These are phyloP conservation scores for Forsythia viridissima DNA, from an alignment of 257 asterid genomes.

Conservation along the genomic window DNA sequence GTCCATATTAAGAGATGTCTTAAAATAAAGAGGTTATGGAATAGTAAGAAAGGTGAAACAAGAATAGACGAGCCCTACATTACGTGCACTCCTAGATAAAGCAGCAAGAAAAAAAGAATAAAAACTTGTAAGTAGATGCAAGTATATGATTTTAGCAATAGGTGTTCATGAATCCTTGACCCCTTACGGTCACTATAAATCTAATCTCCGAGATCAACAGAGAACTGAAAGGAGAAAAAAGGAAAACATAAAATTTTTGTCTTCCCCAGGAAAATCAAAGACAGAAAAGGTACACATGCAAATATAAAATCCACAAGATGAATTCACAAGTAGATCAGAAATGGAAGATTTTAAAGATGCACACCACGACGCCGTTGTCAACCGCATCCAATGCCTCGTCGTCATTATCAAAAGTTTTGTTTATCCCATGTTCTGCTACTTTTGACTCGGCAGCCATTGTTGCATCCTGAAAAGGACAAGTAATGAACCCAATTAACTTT, in stretches of 20 bases:
- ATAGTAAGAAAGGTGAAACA: constrained; percentile 4
- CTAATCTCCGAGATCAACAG: background rate
- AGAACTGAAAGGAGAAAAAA: background rate
- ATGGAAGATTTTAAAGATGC: constrained; percentile 25
- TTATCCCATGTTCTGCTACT: constrained; percentile 34
- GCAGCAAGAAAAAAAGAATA: constrained; percentile 10
- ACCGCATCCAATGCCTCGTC: constrained; percentile 73
- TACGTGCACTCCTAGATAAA: background rate
- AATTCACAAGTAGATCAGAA: constrained; percentile 14
- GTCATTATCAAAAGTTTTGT: constrained; percentile 38
- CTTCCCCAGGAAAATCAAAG: constrained; percentile 7
- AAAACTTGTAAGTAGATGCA: background rate
- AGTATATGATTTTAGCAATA: background rate
- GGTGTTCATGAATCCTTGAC: background rate
- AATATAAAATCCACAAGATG: background rate
- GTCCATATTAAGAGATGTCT: constrained; percentile 5
- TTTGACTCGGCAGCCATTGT: constrained; percentile 31
- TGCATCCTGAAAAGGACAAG: constrained; percentile 51
- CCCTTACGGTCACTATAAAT: background rate
- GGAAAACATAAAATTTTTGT: background rate
- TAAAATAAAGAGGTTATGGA: constrained; percentile 6
- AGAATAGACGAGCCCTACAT: background rate
- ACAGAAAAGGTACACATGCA: background rate
- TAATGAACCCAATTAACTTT: constrained; percentile 2
- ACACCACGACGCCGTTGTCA: constrained; percentile 65